These are phyloP conservation scores for slime mould (Dictyostelium discoideum) DNA, from an alignment of 78 protist species.

Conservation along the genomic window dicty_2.7 NC_007089.4:6262501-6263000, in stretches of 20 bases:
- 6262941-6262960: conserved; percentile 10
- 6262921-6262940: conserved; percentile 12
- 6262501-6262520: conserved; percentile 70
- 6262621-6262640: conserved; percentile 47
- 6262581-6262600: conserved; percentile 44
- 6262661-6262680: conserved; percentile 53
- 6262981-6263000: not conserved
- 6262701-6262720: conserved; percentile 20
- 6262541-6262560: conserved; percentile 61
- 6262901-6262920: conserved; percentile 1
- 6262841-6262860: not conserved
- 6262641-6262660: not conserved
- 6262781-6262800: conserved; percentile 73
- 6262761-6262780: conserved; percentile 67
- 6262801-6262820: conserved; percentile 7
- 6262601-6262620: conserved; percentile 65
- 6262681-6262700: conserved; percentile 67
- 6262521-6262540: conserved; percentile 49
- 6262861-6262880: not conserved
- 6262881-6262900: not conserved
- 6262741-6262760: conserved; percentile 70
- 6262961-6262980: conserved; percentile 13
- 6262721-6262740: conserved; percentile 43
- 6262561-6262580: conserved; percentile 17
- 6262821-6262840: not conserved